Base-by-base conservation (phyloP, 2,329 filamentous ascomycete genomes). In the Apiospora phragmitis region DNA sequence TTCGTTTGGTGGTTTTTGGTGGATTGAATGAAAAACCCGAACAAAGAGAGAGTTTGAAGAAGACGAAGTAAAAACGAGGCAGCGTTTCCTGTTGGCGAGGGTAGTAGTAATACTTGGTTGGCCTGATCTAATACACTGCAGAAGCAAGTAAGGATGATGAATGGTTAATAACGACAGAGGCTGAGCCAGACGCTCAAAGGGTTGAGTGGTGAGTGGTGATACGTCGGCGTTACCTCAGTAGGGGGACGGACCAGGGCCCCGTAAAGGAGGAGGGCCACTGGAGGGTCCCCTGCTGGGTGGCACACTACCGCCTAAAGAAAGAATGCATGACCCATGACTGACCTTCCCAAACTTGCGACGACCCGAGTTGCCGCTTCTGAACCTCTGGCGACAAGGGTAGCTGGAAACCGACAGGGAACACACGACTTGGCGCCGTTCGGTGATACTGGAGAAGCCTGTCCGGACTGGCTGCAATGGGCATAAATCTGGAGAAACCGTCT, bases 221-320 rank as follows among this genome's bases (percentile, higher is more conserved):
- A 62, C 55, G 55, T 62, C 55, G 55, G 55, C 55, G 32, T 62
- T 62, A 62, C 55, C 55, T 35, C 51, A 62, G 29, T 62, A 62
- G 51, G 49, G 42, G 49, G 49, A 55, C 24, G 14, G 49, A 29
- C 49, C 26, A n/a, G n/a, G n/a, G 38, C 38, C 38, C 38, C 38
- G 38, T 41, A 41, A 12, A 8, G 35, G 2, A 41, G 8, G 8
- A 41, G 38, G 14, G 38, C 38, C 38, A 41, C 51, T 47, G 47
- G 55, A 35, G 29, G 55, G 55, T 38, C n/a, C 47, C n/a, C 9
- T n/a, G 21, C 21, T 21, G 43, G 18, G 21, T n/a, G 43, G 43
- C 43, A 47, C 29, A 32, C 26, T 35, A 35, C 14, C 26, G 51
- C 43, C 43, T 47, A 47, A 47, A 47, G 2, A n/a, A 47, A n/a